Conservation (phyloP, 495 filamentous ascomycete genomes). For the Aspergillus olivimuriae region DNA sequence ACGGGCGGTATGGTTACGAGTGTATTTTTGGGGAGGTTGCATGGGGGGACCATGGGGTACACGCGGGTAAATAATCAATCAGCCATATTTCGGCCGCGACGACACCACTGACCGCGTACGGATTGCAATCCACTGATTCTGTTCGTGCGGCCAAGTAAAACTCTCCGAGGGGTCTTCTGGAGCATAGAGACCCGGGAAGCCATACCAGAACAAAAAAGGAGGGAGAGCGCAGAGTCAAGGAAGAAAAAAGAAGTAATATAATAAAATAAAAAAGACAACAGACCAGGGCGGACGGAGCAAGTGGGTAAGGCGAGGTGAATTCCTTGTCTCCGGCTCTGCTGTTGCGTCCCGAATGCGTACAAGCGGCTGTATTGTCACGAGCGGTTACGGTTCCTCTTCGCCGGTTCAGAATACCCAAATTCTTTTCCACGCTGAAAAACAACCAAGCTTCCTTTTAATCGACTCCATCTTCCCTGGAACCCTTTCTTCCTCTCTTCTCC, state of each 20-base stretch:
- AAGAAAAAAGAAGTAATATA: not conserved
- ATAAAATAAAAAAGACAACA: not conserved
- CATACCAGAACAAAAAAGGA: too few relatives aligned
- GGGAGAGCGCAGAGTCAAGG: too few relatives aligned
- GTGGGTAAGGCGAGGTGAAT: not conserved
- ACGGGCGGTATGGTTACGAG: too few relatives aligned
- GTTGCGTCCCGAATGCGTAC: conserved; percentile 30
- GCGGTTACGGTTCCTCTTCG: conserved; percentile 41
- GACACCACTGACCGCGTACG: too few relatives aligned
- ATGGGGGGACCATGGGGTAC: too few relatives aligned
- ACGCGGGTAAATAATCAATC: too few relatives aligned
- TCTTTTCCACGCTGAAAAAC: conserved; percentile 36
- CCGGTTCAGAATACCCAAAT: conserved; percentile 34
- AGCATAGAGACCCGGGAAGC: too few relatives aligned
- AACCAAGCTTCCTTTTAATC: conserved; percentile 40
- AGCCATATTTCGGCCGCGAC: too few relatives aligned
- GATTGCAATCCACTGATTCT: too few relatives aligned
- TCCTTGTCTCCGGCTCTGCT: conserved; percentile 25
- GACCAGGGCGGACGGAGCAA: not conserved
- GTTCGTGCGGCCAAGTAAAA: too few relatives aligned
- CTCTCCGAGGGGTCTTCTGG: too few relatives aligned
- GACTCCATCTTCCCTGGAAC: conserved; percentile 26
- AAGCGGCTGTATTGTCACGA: conserved; percentile 27
- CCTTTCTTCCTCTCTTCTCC: conserved; percentile 18
- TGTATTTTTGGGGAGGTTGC: not conserved